Percentiles rank a stretch among this genome's conserved stretches.
phyloP scores from a whole-genome alignment of 371 early-diverging fungal genomes.

The Apophysomyces sp. region DNA sequence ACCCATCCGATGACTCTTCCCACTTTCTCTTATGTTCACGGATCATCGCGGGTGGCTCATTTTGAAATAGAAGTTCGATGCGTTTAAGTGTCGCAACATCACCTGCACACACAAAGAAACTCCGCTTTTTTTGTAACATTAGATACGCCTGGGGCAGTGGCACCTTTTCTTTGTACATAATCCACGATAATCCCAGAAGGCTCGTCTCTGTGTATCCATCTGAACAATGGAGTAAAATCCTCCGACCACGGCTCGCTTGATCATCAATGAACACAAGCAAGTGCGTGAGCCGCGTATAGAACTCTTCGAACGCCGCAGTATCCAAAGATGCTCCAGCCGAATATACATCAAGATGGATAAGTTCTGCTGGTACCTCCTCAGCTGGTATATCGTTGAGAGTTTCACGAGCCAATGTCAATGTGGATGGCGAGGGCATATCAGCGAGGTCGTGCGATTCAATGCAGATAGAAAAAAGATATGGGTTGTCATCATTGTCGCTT shows the following conservation, averaged over 20 bases:
- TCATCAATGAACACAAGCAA: conserved; percentile 43
- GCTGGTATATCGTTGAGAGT: conserved; percentile 31
- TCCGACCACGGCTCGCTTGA: conserved; percentile 31
- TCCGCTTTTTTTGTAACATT: conserved; percentile 51
- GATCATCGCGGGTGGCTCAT: neutral
- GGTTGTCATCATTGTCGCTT: conserved; percentile 26
- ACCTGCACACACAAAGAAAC: conserved; percentile 63
- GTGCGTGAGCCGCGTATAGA: conserved; percentile 20
- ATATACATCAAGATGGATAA: conserved; percentile 56
- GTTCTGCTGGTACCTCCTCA: conserved; percentile 34
- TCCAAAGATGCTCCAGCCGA: conserved; percentile 26
- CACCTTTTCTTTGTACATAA: conserved; percentile 54
- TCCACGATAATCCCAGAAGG: conserved; percentile 45
- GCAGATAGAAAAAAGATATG: conserved; percentile 57
- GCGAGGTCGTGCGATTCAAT: conserved; percentile 60
- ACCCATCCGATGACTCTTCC: conserved; percentile 4
- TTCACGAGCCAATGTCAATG: conserved; percentile 38
- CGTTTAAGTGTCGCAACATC: conserved; percentile 47
- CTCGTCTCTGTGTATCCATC: conserved; percentile 68
- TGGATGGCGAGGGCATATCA: conserved; percentile 52
- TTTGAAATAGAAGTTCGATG: conserved; percentile 21
- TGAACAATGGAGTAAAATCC: conserved; percentile 57
- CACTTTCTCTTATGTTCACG: conserved; percentile 20
- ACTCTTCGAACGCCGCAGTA: conserved; percentile 22
- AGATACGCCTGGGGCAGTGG: conserved; percentile 60